A percentile compares a stretch with the other conserved stretches of the same genome.
Evolutionary conservation across 1,284 basidiomycete genomes (phyloP).

Genomic region (Ganoderma lucidum): DNA sequence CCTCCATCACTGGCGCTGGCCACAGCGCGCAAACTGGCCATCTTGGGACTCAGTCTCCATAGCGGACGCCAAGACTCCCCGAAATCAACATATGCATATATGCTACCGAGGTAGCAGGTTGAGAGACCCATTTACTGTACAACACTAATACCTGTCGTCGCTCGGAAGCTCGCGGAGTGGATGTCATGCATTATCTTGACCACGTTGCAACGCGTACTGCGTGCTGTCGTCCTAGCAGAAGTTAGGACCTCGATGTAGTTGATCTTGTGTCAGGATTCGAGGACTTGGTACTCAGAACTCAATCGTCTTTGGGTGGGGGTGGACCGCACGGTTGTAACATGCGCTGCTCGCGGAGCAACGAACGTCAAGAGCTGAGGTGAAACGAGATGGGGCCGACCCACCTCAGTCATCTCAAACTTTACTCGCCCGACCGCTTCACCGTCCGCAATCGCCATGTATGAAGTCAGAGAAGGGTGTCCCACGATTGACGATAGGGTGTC

Average conservation of each 20-base stretch:
- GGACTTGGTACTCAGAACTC: conserved; percentile 9
- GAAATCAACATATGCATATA: conserved; percentile 3
- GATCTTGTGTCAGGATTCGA: not conserved
- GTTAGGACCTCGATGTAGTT: not conserved
- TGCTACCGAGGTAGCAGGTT: not conserved
- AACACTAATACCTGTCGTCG: not conserved
- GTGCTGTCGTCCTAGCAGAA: conserved; percentile 7
- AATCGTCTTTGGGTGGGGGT: conserved; percentile 91
- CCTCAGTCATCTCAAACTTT: conserved; percentile 97
- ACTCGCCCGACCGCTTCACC: conserved; percentile 89
- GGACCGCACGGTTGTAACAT: conserved; percentile 99
- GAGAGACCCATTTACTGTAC: conserved; percentile 5
- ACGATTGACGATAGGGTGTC: conserved; percentile 94
- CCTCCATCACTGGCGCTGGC: conserved; percentile 2
- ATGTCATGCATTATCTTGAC: conserved; percentile 8
- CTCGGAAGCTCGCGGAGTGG: not conserved
- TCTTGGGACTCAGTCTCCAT: conserved; percentile 1
- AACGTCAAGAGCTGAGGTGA: not conserved
- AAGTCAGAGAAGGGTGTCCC: conserved; percentile 87
- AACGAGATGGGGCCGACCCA: conserved; percentile 47
- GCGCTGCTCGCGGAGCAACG: conserved; percentile 57
- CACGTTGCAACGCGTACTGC: conserved; percentile 25
- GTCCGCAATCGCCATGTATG: conserved; percentile 93
- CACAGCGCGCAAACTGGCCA: conserved; percentile 10
- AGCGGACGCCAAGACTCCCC: not conserved